Evolutionary conservation across 345 rosid genomes (phyloP), one percentile per base, ranked within the genome.

Genomic region (Hirschfeldia incana): DNA sequence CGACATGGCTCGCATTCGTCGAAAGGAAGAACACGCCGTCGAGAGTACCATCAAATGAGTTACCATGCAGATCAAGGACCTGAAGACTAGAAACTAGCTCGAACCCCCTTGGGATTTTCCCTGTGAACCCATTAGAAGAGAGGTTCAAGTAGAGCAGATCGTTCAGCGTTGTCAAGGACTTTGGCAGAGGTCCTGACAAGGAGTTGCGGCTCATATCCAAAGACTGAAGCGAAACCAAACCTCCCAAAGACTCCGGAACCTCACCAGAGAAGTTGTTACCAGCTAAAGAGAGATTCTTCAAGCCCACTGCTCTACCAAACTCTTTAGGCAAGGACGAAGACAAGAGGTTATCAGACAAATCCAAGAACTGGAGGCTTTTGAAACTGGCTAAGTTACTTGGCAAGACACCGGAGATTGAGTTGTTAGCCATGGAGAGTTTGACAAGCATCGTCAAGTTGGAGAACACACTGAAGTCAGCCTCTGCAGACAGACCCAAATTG

Each of bases 181-280:
- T 60, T 5, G 97, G 93, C 78, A 95, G 65, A 49, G 89, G 77
- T 74, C 97, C 97, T 29, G 97, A 90, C 59, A 95, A 86, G 63
- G 94, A 88, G 81, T 95, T 95, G 49, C 83, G 84, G 82, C 99
- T 95, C 72, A 93, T 74, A 84, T 95, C 99, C 87, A 95, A 75
- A 12, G 96, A 91, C 86, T 89, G 92, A 73, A 95, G 65, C 1
- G 92, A 89, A 29, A 34, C 70, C 76, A 93, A 91, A 37, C 89
- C 94, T 1, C 92, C 86, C 51, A 91, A 61, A 15, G 96, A 84
- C 39, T 91, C 89, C 0, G 97, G 97, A 83, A 91, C 74, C 59
- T 84, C 74, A 61, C 99, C 97, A 10, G 99, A 92, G 74, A 95
- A 85, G 83, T 95, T 92, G 86, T 95, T 93, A 66, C 99, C 96